A percentile compares a stretch with the other conserved stretches of the same genome.
Conservation (phyloP, 257 asterid species). For the Voacanga thouarsii region DNA sequence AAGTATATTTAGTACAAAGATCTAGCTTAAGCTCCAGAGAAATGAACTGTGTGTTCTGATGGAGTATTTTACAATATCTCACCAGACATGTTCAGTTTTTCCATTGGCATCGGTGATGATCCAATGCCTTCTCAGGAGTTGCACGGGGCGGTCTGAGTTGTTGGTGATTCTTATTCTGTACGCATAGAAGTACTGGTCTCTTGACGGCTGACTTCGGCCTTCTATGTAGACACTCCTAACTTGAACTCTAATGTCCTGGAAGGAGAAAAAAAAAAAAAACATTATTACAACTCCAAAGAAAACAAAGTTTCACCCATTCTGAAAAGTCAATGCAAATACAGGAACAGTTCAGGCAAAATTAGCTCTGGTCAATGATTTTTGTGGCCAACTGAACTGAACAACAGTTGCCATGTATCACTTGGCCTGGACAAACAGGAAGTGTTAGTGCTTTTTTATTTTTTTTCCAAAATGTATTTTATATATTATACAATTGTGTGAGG, state of each 20-base stretch:
- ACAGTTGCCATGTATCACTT: background rate
- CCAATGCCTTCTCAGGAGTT: slow-evolving; percentile 93
- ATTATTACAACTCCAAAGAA: background rate
- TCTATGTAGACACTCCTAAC: slow-evolving; percentile 82
- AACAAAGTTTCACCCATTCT: slow-evolving; percentile 2
- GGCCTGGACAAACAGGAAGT: background rate
- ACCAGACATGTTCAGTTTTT: slow-evolving; percentile 73
- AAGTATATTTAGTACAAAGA: background rate
- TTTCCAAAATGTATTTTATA: background rate
- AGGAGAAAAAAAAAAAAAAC: slow-evolving; percentile 11
- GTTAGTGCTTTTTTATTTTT: background rate
- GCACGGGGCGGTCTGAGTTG: slow-evolving; percentile 79
- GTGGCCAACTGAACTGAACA: background rate
- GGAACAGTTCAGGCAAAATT: background rate
- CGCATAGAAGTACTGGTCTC: slow-evolving; percentile 74
- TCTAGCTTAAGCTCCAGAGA: background rate
- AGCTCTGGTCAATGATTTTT: background rate
- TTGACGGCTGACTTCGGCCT: slow-evolving; percentile 77
- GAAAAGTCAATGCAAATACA: background rate
- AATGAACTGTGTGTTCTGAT: background rate
- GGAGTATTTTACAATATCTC: slow-evolving; percentile 18
- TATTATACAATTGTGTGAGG: background rate
- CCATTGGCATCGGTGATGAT: slow-evolving; percentile 81
- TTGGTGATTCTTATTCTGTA: slow-evolving; percentile 79
- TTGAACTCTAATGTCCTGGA: slow-evolving; percentile 80